phyloP scores from a whole-genome alignment of 768 basidiomycete genomes.

The Auricularia heimuer region DNA sequence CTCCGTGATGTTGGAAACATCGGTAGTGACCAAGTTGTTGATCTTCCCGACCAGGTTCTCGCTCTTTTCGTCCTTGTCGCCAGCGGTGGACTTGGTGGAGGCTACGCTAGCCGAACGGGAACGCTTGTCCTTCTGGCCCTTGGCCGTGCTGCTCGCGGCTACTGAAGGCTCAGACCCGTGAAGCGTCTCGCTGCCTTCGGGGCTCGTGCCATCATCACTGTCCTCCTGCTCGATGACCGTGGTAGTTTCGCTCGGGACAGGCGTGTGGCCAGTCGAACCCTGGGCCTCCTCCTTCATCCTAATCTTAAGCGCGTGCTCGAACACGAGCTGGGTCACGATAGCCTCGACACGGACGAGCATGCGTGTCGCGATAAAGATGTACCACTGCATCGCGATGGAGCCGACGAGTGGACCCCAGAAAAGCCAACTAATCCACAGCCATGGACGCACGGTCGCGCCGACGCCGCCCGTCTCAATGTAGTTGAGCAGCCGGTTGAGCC shows the following conservation, averaged over 20 bases:
- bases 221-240: slow-evolving; percentile 16
- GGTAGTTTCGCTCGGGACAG: slow-evolving; percentile 14
- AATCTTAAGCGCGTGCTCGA: slow-evolving; percentile 51
- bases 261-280: slow-evolving; percentile 4
- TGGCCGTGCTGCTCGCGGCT: not conserved
- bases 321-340: slow-evolving; percentile 43
- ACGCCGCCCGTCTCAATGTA: slow-evolving; percentile 30
- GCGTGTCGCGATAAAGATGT: slow-evolving; percentile 34
- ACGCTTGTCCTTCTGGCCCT: slow-evolving; percentile 4
- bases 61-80: slow-evolving; percentile 19
- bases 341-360: slow-evolving; percentile 40
- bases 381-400: slow-evolving; percentile 30
- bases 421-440: slow-evolving; percentile 35
- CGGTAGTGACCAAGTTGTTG: slow-evolving; percentile 66
- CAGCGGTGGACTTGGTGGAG: not conserved
- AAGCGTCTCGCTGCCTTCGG: slow-evolving; percentile 6
- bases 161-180: not conserved
- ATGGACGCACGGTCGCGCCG: slow-evolving; percentile 31
- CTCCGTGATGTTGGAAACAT: slow-evolving; percentile 34
- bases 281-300: slow-evolving; percentile 41
- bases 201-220: slow-evolving; percentile 11
- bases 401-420: slow-evolving; percentile 26
- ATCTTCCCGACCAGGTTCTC: slow-evolving; percentile 61
- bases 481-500: slow-evolving; percentile 30
- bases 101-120: slow-evolving; percentile 1